A percentile compares a stretch with the other conserved stretches of the same genome.
Conservation (phyloP, 495 filamentous ascomycete species). For the Talaromyces ruber region DNA sequence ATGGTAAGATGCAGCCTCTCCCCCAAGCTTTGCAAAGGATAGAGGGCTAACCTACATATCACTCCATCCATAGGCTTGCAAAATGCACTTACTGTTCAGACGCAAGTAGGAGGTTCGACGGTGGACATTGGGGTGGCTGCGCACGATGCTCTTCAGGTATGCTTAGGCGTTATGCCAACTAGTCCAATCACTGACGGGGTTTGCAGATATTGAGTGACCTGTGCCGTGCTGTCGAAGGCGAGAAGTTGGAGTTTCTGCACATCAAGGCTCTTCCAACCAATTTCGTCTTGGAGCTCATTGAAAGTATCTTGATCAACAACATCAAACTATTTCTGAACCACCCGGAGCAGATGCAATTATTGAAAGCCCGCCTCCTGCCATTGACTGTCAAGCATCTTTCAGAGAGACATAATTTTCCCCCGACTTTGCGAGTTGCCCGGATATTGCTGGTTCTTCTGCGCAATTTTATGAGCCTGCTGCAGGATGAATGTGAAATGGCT, state of each 20-base stretch:
- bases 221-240: constrained; percentile 77
- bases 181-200: constrained; percentile 13
- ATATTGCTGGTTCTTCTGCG: constrained; percentile 74
- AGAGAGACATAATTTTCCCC: constrained; percentile 70
- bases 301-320: constrained; percentile 80
- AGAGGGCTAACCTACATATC: neutral
- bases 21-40: neutral
- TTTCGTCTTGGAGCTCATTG: constrained; percentile 84
- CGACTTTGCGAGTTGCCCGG: constrained; percentile 71
- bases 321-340: constrained; percentile 69
- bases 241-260: constrained; percentile 68
- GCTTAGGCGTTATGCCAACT: constrained; percentile 3
- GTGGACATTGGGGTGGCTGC: constrained; percentile 66
- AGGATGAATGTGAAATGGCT: constrained; percentile 75
- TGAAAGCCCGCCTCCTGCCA: constrained; percentile 76
- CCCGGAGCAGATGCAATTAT: constrained; percentile 68
- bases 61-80: constrained; percentile 47
- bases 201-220: constrained; percentile 74
- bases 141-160: constrained; percentile 73
- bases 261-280: constrained; percentile 67
- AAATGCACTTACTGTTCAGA: constrained; percentile 21
- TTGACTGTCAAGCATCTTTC: constrained; percentile 69
- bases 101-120: constrained; percentile 45
- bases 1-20: constrained; percentile 33
- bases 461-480: constrained; percentile 64